Percentiles rank a stretch among this genome's conserved stretches.
These are phyloP conservation scores for Trifolium pratense DNA, from an alignment of 306 rosid genomes.

Conservation along the genomic window DNA sequence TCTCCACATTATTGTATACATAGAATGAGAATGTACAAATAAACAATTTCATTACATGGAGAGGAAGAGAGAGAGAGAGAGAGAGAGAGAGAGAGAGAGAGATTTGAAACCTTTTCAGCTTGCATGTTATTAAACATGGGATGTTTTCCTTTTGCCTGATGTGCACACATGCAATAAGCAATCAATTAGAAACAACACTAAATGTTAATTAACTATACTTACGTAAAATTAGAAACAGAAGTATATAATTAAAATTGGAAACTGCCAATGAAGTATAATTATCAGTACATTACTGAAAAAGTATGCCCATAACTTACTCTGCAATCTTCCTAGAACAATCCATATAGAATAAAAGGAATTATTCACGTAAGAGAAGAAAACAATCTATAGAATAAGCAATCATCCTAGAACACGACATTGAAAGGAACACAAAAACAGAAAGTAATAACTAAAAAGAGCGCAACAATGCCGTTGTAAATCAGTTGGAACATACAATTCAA, in stretches of 20 bases:
- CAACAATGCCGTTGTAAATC: background rate
- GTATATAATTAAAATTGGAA: conserved; percentile 24
- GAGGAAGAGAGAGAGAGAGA: background rate
- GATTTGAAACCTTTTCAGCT: conserved; percentile 59
- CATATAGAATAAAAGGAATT: background rate
- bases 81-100: conserved; percentile 1
- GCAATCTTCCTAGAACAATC: background rate
- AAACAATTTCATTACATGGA: background rate
- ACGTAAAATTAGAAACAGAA: conserved; percentile 30
- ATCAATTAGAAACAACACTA: conserved; percentile 21
- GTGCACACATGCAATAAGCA: conserved; percentile 37
- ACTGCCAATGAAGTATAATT: background rate
- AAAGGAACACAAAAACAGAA: background rate
- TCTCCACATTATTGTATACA: conserved; percentile 13
- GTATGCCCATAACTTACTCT: conserved; percentile 7
- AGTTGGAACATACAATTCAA: background rate
- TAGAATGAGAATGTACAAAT: conserved; percentile 34
- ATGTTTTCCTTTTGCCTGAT: conserved; percentile 57
- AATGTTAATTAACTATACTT: conserved; percentile 4
- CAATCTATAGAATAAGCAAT: background rate
- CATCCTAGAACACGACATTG: background rate
- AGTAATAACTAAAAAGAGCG: background rate
- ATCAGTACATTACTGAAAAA: conserved; percentile 22
- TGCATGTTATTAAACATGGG: conserved; percentile 42
- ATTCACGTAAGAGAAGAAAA: background rate